A percentile compares a stretch with the other conserved stretches of the same genome.
phyloP scores from a whole-genome alignment of 2,329 filamentous ascomycete species.

The Onygena corvina region DNA sequence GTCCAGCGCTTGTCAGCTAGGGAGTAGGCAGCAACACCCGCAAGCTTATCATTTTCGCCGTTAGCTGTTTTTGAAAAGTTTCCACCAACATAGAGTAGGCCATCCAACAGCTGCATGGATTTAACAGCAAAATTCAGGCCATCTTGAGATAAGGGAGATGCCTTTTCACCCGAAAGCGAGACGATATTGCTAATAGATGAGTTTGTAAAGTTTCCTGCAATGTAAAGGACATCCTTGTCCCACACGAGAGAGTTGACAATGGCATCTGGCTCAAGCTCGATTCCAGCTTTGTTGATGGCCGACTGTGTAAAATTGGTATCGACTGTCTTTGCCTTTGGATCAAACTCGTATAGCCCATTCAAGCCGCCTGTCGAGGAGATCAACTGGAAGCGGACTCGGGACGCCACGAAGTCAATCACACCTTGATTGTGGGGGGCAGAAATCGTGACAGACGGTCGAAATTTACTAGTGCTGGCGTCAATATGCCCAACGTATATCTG shows the following conservation, averaged over 20 bases:
- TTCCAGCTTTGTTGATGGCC: constrained; percentile 63
- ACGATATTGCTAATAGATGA: constrained; percentile 62
- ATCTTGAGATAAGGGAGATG: constrained; percentile 51
- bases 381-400: constrained; percentile 63
- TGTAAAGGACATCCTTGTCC: constrained; percentile 53
- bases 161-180: constrained; percentile 52
- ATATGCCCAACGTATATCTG: constrained; percentile 77
- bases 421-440: constrained; percentile 51
- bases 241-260: constrained; percentile 58
- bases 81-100: constrained; percentile 67
- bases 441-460: constrained; percentile 70
- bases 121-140: constrained; percentile 73
- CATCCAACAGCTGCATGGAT: constrained; percentile 55
- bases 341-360: constrained; percentile 83
- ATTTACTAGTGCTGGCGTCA: constrained; percentile 58
- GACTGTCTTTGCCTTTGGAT: constrained; percentile 51
- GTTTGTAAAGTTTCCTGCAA: constrained; percentile 75
- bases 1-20: constrained; percentile 57
- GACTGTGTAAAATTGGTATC: constrained; percentile 58
- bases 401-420: constrained; percentile 71
- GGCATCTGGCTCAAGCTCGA: constrained; percentile 54
- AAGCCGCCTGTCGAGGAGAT: constrained; percentile 58
- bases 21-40: constrained; percentile 66
- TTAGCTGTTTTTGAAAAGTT: constrained; percentile 64
- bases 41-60: constrained; percentile 51